Evolutionary conservation across 2,329 filamentous ascomycete species (phyloP).

Genomic region (Claviceps fusiformis): DNA sequence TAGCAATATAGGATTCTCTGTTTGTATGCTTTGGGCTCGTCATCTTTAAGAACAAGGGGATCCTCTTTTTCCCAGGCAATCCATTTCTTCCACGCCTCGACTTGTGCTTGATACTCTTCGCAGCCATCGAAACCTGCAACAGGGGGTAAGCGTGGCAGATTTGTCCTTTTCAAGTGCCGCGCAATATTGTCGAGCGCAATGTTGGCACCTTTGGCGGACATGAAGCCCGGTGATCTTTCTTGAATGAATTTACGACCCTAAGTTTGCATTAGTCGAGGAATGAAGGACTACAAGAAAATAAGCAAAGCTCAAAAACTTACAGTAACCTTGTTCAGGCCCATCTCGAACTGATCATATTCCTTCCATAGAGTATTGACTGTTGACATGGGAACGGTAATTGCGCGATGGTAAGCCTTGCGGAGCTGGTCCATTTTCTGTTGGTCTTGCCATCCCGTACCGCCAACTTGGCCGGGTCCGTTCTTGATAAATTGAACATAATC

Average conservation of each 20-base stretch:
- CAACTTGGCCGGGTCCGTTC: slow-evolving; percentile 70
- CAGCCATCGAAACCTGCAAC: slow-evolving; percentile 77
- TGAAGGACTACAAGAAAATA: not conserved
- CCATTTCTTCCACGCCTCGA: slow-evolving; percentile 86
- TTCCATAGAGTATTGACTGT: slow-evolving; percentile 83
- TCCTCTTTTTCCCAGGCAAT: slow-evolving; percentile 92
- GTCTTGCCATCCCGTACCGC: slow-evolving; percentile 85
- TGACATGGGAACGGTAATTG: slow-evolving; percentile 74
- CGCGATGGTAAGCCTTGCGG: slow-evolving; percentile 83
- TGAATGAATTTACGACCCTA: slow-evolving; percentile 89
- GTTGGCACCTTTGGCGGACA: slow-evolving; percentile 87
- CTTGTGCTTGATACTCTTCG: slow-evolving; percentile 69
- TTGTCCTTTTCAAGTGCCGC: slow-evolving; percentile 59
- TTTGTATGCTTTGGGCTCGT: slow-evolving; percentile 63
- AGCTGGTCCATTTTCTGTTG: slow-evolving; percentile 95
- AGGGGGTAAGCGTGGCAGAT: slow-evolving; percentile 69
- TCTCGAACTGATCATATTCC: slow-evolving; percentile 94
- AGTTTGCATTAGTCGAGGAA: not conserved
- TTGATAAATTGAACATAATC: slow-evolving; percentile 94
- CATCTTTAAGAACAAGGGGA: slow-evolving; percentile 69
- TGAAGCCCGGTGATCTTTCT: slow-evolving; percentile 83
- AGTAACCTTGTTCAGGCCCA: slow-evolving; percentile 82
- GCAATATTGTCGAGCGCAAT: slow-evolving; percentile 85
- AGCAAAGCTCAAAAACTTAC: slow-evolving; percentile 33
- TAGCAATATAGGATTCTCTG: slow-evolving; percentile 79